phyloP scores from a whole-genome alignment of 1,139 yeast species.

The Meyerozyma carpophila region DNA sequence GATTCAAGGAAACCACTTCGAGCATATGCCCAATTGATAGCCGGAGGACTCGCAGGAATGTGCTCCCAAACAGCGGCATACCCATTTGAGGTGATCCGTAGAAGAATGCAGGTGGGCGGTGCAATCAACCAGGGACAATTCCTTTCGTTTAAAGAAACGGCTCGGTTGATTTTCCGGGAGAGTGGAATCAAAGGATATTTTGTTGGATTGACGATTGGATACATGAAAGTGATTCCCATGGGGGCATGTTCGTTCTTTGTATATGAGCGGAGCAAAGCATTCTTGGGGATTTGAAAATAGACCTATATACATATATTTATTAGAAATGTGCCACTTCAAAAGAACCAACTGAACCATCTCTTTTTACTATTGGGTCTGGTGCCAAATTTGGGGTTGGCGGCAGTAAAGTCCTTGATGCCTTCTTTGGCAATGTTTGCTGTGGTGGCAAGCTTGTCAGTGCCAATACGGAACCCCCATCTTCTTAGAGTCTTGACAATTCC shows the following conservation, averaged over 20 bases:
- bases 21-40: constrained; percentile 87
- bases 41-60: constrained; percentile 96
- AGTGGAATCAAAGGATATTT: constrained; percentile 82
- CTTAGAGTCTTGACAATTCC: constrained; percentile 60
- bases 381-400: constrained; percentile 47
- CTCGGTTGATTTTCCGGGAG: constrained; percentile 57
- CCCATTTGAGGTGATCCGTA: constrained; percentile 90
- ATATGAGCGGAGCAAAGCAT: constrained; percentile 76
- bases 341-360: constrained; percentile 62
- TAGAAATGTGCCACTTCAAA: constrained; percentile 17
- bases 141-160: constrained; percentile 48
- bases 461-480: constrained; percentile 77
- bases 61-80: constrained; percentile 94
- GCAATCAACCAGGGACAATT: constrained; percentile 61
- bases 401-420: constrained; percentile 31
- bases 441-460: constrained; percentile 39
- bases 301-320: constrained; percentile 5
- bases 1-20: constrained; percentile 62
- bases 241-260: constrained; percentile 94
- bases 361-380: constrained; percentile 44
- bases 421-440: constrained; percentile 35
- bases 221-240: constrained; percentile 94
- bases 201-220: constrained; percentile 92
- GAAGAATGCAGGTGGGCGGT: constrained; percentile 96
- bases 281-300: constrained; percentile 44